Evolutionary conservation across 768 basidiomycete genomes (phyloP).

Genomic region (Leccinum rimulosum): DNA sequence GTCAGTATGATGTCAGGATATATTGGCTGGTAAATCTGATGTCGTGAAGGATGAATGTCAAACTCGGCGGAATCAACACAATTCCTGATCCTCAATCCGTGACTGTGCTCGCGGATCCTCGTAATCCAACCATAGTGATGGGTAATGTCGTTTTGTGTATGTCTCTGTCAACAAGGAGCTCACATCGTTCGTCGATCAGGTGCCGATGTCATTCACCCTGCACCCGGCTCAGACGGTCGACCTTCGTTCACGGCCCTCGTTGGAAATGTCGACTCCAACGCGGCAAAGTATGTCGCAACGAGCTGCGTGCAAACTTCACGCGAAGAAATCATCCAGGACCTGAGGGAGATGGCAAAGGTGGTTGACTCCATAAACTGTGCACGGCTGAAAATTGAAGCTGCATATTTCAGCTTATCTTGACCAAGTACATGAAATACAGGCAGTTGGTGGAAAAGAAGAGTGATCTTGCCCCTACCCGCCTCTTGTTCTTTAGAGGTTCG

Average conservation of each 20-base stretch:
- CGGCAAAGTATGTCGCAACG: constrained; percentile 66
- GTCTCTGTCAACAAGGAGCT: neutral
- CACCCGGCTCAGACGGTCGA: constrained; percentile 73
- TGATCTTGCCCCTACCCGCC: constrained; percentile 54
- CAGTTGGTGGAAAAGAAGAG: constrained; percentile 47
- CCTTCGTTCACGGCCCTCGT: constrained; percentile 83
- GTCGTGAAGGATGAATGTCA: constrained; percentile 67
- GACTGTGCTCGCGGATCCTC: constrained; percentile 61
- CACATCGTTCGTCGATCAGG: constrained; percentile 37
- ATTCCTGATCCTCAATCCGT: constrained; percentile 71
- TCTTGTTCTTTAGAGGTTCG: constrained; percentile 76
- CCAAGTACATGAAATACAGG: constrained; percentile 60
- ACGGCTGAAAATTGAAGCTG: constrained; percentile 11
- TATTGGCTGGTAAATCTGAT: neutral
- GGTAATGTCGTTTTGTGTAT: constrained; percentile 39
- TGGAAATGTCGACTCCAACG: constrained; percentile 73
- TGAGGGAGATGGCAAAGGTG: constrained; percentile 64
- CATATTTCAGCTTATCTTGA: constrained; percentile 46
- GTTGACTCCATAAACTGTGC: neutral
- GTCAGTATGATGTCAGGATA: constrained; percentile 40
- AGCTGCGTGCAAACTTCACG: constrained; percentile 65
- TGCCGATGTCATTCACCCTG: constrained; percentile 82
- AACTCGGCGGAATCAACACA: constrained; percentile 80
- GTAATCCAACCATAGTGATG: constrained; percentile 77
- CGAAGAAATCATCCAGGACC: constrained; percentile 74